Percentiles rank a stretch among this genome's conserved stretches.
Conservation (phyloP, 495 filamentous ascomycete genomes). For the Chaetomium fimeti region DNA sequence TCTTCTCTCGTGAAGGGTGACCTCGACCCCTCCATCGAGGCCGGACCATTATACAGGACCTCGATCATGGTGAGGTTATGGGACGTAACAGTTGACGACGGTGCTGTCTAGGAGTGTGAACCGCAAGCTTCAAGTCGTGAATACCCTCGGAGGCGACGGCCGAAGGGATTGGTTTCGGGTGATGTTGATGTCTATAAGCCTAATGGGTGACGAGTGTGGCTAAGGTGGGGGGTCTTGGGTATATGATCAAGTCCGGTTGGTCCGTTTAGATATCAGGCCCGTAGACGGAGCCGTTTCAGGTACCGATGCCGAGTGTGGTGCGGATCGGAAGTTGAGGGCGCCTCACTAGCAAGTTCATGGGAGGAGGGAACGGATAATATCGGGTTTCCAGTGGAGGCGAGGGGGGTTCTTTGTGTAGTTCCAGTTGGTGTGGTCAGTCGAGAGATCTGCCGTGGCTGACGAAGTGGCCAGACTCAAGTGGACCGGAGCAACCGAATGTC, state of each 20-base stretch:
- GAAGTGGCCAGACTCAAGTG: conserved; percentile 9
- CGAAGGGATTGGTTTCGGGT: not conserved
- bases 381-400: not conserved
- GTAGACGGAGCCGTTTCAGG: conserved; percentile 26
- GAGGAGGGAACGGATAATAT: conserved; percentile 20
- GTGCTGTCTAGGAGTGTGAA: not conserved
- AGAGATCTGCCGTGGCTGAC: conserved; percentile 8
- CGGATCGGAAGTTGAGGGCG: conserved; percentile 18
- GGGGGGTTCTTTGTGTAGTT: not conserved
- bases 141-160: not conserved
- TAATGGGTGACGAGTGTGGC: not conserved
- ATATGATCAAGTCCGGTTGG: not conserved
- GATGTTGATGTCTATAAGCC: not conserved
- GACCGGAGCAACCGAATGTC: conserved; percentile 4
- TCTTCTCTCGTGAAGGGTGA: conserved; percentile 34
- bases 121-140: not conserved
- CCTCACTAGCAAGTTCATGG: conserved; percentile 45
- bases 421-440: conserved; percentile 4
- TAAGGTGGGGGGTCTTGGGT: not conserved
- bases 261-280: conserved; percentile 19
- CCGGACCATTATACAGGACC: conserved; percentile 25
- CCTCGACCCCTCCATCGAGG: conserved; percentile 20
- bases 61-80: conserved; percentile 30
- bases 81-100: not conserved
- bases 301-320: conserved; percentile 31